Evolutionary conservation across 2,329 filamentous ascomycete genomes (phyloP), one percentile per base, ranked within the genome.

Genomic region (Diaporthe sp.): DNA sequence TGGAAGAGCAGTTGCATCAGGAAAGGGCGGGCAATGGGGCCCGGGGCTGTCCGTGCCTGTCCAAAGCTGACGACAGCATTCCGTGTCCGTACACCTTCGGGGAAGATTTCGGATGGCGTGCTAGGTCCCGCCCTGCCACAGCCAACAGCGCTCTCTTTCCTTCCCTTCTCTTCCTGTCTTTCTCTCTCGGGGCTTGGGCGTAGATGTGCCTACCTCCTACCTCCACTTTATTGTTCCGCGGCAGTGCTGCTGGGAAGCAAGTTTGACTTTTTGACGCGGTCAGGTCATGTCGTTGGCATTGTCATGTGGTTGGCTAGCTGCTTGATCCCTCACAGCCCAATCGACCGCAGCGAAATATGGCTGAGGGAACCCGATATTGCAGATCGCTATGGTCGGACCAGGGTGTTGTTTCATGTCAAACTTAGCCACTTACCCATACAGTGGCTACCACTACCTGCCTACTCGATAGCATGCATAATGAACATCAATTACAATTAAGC

Each of bases 401-500:
- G 62, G 62, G 62, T 53, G 22, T 39, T 53, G 62, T 68, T 68
- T 68, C 62, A 68, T 39, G 34, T 68, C 46, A 68, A 68, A 68
- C 46, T 39, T 68, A 68, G 62, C 62, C 62, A 53, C 62, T 68
- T 53, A 68, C 62, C 62, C 62, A 53, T 53, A 68, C 46, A 68
- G 22, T 39, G 62, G 46, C 62, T 53, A 39, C 46, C 53, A 53
- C 62, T 31, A 68, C 62, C 62, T 68, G 62, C 62, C 62, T 53
- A 53, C 62, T 68, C 62, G 10, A 68, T 53, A 51, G 31, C 25
- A 37, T 39, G 62, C 46, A 68, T 68, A n/a, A 53, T 68, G 62
- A 68, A 68, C 62, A 68, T 68, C 46, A 68, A 53, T 68, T 68
- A 39, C 31, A 53, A 39, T 68, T 53, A 68, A 68, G 62, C 62